A percentile compares a stretch with the other conserved stretches of the same genome.
Evolutionary conservation across 2,329 filamentous ascomycete genomes (phyloP).

Genomic region (Teratosphaeria viscida): DNA sequence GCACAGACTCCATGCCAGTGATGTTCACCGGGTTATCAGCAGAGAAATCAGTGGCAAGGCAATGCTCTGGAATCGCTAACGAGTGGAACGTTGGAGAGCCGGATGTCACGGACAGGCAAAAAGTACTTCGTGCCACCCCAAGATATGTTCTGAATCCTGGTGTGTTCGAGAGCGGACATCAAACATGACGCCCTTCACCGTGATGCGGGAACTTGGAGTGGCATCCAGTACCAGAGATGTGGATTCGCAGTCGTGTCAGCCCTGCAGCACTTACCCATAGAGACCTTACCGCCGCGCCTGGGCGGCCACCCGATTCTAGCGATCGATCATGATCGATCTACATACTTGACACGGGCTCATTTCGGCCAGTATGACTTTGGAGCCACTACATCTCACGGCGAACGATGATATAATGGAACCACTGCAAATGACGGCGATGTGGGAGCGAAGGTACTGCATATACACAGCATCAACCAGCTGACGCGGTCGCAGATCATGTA

Average conservation of each 20-base stretch:
- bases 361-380: no score
- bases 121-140: conserved; percentile 6
- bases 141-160: conserved; percentile 12
- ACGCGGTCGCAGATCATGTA: neutral
- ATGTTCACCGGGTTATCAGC: conserved; percentile 6
- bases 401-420: neutral
- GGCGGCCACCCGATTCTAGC: neutral
- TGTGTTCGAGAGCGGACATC: conserved; percentile 8
- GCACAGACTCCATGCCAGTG: conserved; percentile 3
- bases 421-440: neutral
- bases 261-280: neutral
- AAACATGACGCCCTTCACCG: conserved; percentile 5
- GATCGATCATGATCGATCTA: no score
- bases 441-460: no score
- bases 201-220: neutral
- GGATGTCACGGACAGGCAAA: conserved; percentile 4
- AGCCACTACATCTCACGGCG: neutral
- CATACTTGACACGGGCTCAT: no score
- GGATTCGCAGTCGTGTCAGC: neutral
- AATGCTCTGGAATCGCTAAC: conserved; percentile 13
- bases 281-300: neutral
- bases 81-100: conserved; percentile 2
- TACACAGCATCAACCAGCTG: neutral
- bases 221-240: neutral
- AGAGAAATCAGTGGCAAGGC: conserved; percentile 9